Base-by-base conservation (phyloP, 2,329 filamentous ascomycete species). In the Trichophyton verrucosum region DNA sequence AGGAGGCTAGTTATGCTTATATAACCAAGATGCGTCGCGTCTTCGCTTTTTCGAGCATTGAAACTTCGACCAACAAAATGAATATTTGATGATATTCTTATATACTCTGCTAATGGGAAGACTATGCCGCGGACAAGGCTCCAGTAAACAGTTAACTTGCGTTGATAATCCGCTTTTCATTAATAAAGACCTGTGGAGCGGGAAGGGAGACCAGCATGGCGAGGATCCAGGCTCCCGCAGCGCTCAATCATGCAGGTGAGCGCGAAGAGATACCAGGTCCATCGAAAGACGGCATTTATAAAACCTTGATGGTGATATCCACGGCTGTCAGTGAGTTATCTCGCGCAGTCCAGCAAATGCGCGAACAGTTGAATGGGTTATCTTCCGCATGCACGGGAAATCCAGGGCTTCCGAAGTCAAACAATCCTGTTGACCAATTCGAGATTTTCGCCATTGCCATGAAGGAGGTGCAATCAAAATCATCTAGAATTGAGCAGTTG, bases 391-490 rank as follows among this genome's bases (percentile, higher is more conserved):
- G 24, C 17, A 6, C 49, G 33, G n/a, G 5, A 8, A 27, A 55
- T 3, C 30, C 2, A 8, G 49, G 33, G 17, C 30, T 33, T 1
- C 8, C 2, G 15, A 27, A 27, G 27, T 17, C 27, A 20, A 55
- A 17, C n/a, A 27, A 36, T 36, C 6, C 13, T 20, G 7, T 11
- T 36, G 38, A 59, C 42, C 47, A 46, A 13, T 57, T 59, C 13
- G 61, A 63, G 24, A n/a, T 63, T 9, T 59, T 63, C 42, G 59
- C 59, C 42, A 61, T 63, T 42, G 59, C 61, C 9, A 56, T 63
- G 57, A 63, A 59, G 57, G 61, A 63, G 47, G 55, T 63, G 15
- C 59, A 61, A 36, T 59, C 15, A 11, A 63, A 61, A n/a, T 46
- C 56, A 22, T 38, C 20, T 15, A 59, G 56, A 33, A 51, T 61